Evolutionary conservation across 1,139 yeast species (phyloP), one percentile per base, ranked within the genome.

Genomic region (Groenewaldozyma auringiensis): DNA sequence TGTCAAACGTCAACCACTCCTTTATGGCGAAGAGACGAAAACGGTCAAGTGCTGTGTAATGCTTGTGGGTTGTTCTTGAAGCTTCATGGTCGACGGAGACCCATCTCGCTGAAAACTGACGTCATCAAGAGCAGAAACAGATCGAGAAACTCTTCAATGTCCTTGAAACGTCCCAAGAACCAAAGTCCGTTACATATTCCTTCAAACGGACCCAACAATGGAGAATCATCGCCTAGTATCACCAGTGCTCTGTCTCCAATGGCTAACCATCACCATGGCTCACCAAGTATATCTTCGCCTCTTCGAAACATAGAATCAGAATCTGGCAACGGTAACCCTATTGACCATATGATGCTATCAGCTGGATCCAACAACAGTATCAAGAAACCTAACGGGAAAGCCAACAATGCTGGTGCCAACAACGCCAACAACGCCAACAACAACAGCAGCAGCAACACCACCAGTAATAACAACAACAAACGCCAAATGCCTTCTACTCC

Each of bases 1-100:
- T 88, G 96, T 67, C 76, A 83, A 59, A 88, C 96, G 1, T 85
- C 87, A 48, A 88, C 92, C 1, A 88, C 96, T 1, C 96, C 96
- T 1, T 69, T 88, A 21, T 88, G 96, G 96, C 75, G 96, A 62
- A 72, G 96, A 56, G 96, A 88, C 64, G 96, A 87, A 62, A 78
- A 84, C 21, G 96, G 96, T 13, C 94, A 87, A 55, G 94, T 88
- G 20, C 71, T 88, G 47, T 88, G 96, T 64, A 88, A 88, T 66
- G 96, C 96, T 1, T 88, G 96, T 68, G 96, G 96, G 0, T 70
- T 88, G 45, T 88, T 88, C 60, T 68, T 88, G 51, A 88, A 88
- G 66, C 74, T 88, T 41, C 96, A 88, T 60, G 96, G 96, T 20
- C 77, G 95, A 48, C 86, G 95, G 41, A 74, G 96, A 57, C 96